Conservation (phyloP, 495 filamentous ascomycete genomes). For the Neurospora sp. region DNA sequence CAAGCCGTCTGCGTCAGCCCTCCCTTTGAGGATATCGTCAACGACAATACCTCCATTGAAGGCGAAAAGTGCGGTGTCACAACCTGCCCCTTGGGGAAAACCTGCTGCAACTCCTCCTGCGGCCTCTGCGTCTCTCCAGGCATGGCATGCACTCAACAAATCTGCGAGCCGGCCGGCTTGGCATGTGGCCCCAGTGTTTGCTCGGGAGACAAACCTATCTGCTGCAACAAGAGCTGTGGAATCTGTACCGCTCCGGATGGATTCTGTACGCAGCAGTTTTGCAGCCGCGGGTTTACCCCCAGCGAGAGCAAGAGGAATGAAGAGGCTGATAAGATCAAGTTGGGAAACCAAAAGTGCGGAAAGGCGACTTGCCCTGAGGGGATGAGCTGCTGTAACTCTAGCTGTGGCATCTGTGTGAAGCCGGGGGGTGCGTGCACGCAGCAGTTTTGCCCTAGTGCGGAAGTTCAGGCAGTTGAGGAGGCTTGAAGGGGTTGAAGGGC, state of each 20-base stretch:
- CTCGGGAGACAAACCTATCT: background rate
- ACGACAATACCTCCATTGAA: background rate
- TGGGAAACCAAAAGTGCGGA: slow-evolving; percentile 6
- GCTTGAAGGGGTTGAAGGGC: background rate
- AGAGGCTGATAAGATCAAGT: background rate
- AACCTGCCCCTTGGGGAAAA: background rate
- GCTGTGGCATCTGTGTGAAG: slow-evolving; percentile 12
- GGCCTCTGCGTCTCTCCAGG: slow-evolving; percentile 8
- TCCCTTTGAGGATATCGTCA: background rate
- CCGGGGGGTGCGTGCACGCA: slow-evolving; percentile 13
- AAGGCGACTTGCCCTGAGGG: slow-evolving; percentile 7
- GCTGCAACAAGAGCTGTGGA: slow-evolving; percentile 5
- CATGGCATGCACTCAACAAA: background rate
- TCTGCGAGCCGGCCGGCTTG: background rate
- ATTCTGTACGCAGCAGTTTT: slow-evolving; percentile 13
- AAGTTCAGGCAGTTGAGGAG: background rate
- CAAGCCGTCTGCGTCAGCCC: background rate
- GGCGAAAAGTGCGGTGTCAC: slow-evolving; percentile 1
- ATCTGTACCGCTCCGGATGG: slow-evolving; percentile 10
- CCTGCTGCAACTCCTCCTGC: slow-evolving; percentile 9
- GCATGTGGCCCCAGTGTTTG: background rate
- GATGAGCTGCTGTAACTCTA: slow-evolving; percentile 13
- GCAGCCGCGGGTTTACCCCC: background rate
- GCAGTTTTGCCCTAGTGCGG: slow-evolving; percentile 5
- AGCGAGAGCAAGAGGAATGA: background rate